Evolutionary conservation across 345 rosid species (phyloP).

Genomic region (Dimocarpus longan): DNA sequence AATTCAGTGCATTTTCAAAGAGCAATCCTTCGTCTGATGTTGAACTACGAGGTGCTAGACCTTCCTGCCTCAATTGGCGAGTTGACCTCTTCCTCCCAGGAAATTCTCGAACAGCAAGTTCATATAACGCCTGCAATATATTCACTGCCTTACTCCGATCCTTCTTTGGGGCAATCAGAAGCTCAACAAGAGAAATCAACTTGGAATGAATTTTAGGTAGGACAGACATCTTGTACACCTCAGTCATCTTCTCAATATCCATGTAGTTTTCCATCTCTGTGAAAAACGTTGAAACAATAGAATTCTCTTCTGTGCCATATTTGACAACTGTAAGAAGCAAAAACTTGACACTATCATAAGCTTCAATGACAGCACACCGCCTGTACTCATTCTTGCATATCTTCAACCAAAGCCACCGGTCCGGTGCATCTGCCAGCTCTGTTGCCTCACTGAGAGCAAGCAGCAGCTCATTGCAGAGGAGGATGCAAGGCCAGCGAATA

Average conservation of each 20-base stretch:
- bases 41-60: slow-evolving; percentile 52
- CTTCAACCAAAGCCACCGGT: slow-evolving; percentile 77
- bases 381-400: slow-evolving; percentile 77
- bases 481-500: slow-evolving; percentile 88
- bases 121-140: slow-evolving; percentile 78
- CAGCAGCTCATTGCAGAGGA: slow-evolving; percentile 85
- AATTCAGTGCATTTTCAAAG: slow-evolving; percentile 68
- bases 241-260: slow-evolving; percentile 47
- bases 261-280: slow-evolving; percentile 52
- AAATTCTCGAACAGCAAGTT: slow-evolving; percentile 66
- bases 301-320: slow-evolving; percentile 59
- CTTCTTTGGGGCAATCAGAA: slow-evolving; percentile 55
- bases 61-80: slow-evolving; percentile 50
- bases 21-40: slow-evolving; percentile 58
- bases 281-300: slow-evolving; percentile 54
- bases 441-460: slow-evolving; percentile 79
- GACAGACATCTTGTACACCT: slow-evolving; percentile 40
- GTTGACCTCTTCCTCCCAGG: slow-evolving; percentile 41
- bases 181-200: slow-evolving; percentile 62
- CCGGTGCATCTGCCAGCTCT: slow-evolving; percentile 76
- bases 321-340: slow-evolving; percentile 57
- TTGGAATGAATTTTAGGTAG: slow-evolving; percentile 65
- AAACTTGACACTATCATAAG: slow-evolving; percentile 79
- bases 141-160: slow-evolving; percentile 63
- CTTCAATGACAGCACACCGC: slow-evolving; percentile 89